Base-by-base conservation (phyloP, 2,329 filamentous ascomycete genomes). In the Leptographium flavum region DNA sequence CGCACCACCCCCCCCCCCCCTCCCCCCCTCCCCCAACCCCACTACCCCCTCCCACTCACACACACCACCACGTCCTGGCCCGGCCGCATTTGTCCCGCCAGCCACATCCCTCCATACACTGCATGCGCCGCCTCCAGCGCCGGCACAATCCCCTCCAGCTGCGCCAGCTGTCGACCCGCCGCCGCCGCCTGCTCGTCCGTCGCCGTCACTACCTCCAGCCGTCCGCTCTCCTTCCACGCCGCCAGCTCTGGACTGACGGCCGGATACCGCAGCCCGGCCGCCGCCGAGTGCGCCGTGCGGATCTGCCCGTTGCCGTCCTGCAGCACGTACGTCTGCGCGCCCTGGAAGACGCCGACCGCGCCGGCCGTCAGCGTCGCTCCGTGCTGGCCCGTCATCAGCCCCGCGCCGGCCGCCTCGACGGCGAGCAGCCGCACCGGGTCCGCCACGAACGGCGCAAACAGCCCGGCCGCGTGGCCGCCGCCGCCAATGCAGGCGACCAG, bases 101-200 rank as follows among this genome's bases (percentile, higher is more conserved):
- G 66, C 66, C 96, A 78, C 48, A 96, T 68, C 10, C 85, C 88
- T 13, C 88, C 92, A 56, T 74, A 95, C 57, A 98, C 79, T 21
- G 88, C 92, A 67, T 98, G 92, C 1, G 87, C 84, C 8, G 86
- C 86, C 70, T 98, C 92, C 32, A 98, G 72, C 1, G 92, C 92
- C 1, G 92, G 92, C 51, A 98, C 96, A 61, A 98, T 96, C 51
- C 92, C 92, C 68, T 98, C 92, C n/a, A 88, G 71, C 69, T 96
- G 76, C 49, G 79, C 82, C 56, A 96, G 75, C 39, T 92, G 68
- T 46, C 79, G 75, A 75, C 98, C 96, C 2, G 86, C 92, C 40
- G 77, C 67, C 55, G 98, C 87, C 0, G 92, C 92, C 63, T 98
- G 72, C 0, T 87, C 81, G 59, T 98, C 92, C 0, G 88, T 96